Evolutionary conservation across 768 basidiomycete genomes (phyloP), one percentile per base, ranked within the genome.

Genomic region (Tulasnella sp.): DNA sequence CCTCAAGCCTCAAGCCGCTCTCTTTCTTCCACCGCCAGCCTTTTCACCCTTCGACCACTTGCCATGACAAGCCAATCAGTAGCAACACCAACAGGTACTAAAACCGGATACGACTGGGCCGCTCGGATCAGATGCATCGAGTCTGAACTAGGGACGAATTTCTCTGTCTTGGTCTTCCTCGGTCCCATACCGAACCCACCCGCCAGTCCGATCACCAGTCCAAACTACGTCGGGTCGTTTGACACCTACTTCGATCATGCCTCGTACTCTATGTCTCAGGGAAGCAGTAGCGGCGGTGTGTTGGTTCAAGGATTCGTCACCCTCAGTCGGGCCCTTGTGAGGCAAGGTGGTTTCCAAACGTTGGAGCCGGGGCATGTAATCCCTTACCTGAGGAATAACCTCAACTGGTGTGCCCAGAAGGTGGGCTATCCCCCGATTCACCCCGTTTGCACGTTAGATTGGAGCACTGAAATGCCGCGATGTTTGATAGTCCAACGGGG

Each of bases 91-190:
- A 7, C 64, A 16, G 64, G 64, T 69, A 69, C 64, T 8, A 69
- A 14, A 37, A 75, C 20, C 18, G 42, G 42, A 40, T 75, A 75
- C 74, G 74, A 75, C 12, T 75, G 74, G 74, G 44, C 42, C n/a
- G 74, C 74, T 44, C 74, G 74, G 20, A 44, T 75, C 40, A 28
- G 74, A 44, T 75, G 74, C 74, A 50, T 44, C 41, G 41, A 75
- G 9, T 37, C 31, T 22, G 74, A 75, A 44, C 74, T 75, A 9
- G 74, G 48, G 14, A 42, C 22, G 3, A 44, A 44, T n/a, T 75
- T 75, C 40, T 42, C 31, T n/a, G 41, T 75, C 31, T 50, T 40
- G 41, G 37, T 75, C 74, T 75, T 75, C 41, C 42, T 75, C n/a
- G 74, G 74, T 28, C n/a, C n/a, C 20, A 34, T 75, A 28, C 74